A percentile compares a stretch with the other conserved stretches of the same genome.
Conservation (phyloP, 768 basidiomycete species). For the Tulasnella sp. region DNA sequence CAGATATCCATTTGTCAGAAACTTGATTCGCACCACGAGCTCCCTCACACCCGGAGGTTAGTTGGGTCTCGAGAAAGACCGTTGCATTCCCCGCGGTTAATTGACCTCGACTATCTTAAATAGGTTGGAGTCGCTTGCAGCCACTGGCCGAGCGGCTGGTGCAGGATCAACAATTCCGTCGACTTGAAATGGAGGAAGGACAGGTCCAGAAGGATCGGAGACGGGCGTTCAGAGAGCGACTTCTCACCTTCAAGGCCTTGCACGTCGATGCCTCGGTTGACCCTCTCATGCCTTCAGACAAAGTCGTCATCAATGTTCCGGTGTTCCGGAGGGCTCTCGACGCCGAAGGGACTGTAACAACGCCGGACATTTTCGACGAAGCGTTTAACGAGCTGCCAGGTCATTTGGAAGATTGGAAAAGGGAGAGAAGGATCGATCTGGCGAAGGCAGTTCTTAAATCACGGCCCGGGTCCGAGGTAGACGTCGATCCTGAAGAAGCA, state of each 20-base stretch:
- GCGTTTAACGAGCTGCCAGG: neutral
- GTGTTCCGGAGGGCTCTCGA: neutral
- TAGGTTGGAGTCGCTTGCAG: neutral
- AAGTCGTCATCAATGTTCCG: neutral
- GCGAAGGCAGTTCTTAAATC: neutral
- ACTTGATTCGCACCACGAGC: no score
- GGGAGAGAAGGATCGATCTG: neutral
- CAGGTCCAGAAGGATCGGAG: neutral
- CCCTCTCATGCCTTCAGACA: neutral
- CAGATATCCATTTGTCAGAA: no score
- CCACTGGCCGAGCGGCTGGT: neutral
- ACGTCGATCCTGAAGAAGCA: neutral
- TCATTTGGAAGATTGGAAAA: neutral
- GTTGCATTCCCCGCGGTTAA: neutral
- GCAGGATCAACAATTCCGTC: neutral
- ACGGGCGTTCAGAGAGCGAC: neutral
- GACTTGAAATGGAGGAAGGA: neutral
- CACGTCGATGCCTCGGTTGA: no score
- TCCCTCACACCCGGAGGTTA: neutral
- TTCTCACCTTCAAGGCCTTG: neutral
- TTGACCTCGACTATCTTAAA: neutral
- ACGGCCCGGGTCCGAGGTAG: neutral
- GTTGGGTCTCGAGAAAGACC: neutral
- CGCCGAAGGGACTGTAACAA: neutral
- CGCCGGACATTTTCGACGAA: neutral